Evolutionary conservation across 768 basidiomycete genomes (phyloP), one percentile per base, ranked within the genome.

Genomic region (Kwoniella dejecticola): DNA sequence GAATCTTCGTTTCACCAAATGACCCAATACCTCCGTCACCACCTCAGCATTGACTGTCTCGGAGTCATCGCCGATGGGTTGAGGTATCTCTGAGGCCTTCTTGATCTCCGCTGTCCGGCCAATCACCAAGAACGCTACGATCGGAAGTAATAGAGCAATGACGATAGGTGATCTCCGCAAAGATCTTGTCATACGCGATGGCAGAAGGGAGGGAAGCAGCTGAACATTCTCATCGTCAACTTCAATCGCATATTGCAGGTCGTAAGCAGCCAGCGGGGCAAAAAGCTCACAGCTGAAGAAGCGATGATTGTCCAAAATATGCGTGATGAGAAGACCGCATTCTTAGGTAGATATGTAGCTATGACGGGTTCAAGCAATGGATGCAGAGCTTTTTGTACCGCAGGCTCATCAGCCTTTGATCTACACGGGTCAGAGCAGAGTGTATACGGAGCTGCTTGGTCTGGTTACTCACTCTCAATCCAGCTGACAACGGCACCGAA

Each of bases 81-180:
- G 27, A 27, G 64, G 42, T 15, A 56, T n/a, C 30, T 71, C 65
- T n/a, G 60, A 66, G 12, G 66, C 67, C 33, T 76, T 77, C 24
- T 64, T 65, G 55, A 77, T 75, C 57, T 78, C 77, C 0, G 73
- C 72, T 4, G 77, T 77, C 13, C 77, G 60, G 3, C 77, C 77
- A 42, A 78, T 78, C 12, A 77, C 64, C 2, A 77, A 58, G 41
- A 78, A 77, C 3, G 69, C 66, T 12, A 78, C 71, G 24, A 77
- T 36, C 2, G 77, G 77, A 2, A 78, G 27, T 10, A 77, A 52
- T 13, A 78, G 57, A 4, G 68, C 65, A 15, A 77, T 57, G 17
- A 71, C 41, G 23, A 62, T 44, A 4, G 71, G 69, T 15, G 69
- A 60, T 19, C 65, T 56, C 4, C 61, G 49, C 1, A 74, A 31